phyloP scores from a whole-genome alignment of 2,329 filamentous ascomycete species.

The Orbilia javanica region DNA sequence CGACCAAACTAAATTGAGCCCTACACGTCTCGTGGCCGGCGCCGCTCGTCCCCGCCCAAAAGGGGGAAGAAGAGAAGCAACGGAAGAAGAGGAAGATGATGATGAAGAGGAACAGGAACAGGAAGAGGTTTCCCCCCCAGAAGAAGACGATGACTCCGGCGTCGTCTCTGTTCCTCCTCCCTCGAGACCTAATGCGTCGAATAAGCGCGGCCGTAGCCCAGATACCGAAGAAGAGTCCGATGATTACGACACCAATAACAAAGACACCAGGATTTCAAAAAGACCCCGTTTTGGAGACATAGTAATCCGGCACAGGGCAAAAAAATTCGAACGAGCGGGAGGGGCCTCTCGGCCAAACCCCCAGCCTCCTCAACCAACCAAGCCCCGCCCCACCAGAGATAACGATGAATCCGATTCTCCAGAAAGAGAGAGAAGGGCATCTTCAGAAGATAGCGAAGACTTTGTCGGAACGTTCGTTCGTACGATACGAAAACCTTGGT shows the following conservation, averaged over 20 bases:
- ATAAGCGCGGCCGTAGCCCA: neutral
- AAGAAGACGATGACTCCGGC: neutral
- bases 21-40: neutral
- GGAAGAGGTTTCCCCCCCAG: neutral
- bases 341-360: neutral
- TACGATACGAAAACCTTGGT: neutral
- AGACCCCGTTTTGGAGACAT: conserved; percentile 3
- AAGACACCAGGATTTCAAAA: neutral
- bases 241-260: neutral
- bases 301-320: neutral
- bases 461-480: neutral
- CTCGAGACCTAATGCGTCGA: neutral
- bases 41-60: neutral
- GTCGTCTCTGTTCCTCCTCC: neutral
- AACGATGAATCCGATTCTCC: neutral
- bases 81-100: neutral
- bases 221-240: conserved; percentile 17
- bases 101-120: neutral
- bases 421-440: neutral
- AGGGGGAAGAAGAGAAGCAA: neutral
- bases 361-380: neutral
- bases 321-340: conserved; percentile 6
- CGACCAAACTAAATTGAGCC: neutral
- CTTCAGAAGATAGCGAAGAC: neutral
- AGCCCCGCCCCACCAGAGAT: neutral